Percentiles rank a stretch among this genome's conserved stretches.
Conservation (phyloP, 371 early-diverging fungal species). For the Saksenaea vasiformis region DNA sequence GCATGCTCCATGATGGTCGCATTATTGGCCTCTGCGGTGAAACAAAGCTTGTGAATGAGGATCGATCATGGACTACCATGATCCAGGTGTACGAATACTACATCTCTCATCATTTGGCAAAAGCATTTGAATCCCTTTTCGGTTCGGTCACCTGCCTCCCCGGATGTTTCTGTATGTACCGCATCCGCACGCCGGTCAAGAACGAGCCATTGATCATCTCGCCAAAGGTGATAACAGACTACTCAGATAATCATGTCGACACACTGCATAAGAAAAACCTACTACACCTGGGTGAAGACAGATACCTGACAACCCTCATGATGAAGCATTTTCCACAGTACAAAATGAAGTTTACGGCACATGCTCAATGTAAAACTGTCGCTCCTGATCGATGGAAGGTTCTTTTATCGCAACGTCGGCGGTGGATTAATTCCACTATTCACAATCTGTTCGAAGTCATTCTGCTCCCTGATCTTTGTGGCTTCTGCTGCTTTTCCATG, state of each 20-base stretch:
- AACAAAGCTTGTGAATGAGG: constrained; percentile 77
- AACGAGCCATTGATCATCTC: constrained; percentile 65
- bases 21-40: constrained; percentile 85
- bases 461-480: constrained; percentile 89
- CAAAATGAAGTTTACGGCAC: constrained; percentile 92
- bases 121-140: constrained; percentile 90
- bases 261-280: constrained; percentile 98
- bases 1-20: constrained; percentile 71
- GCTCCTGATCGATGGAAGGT: constrained; percentile 90
- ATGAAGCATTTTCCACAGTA: constrained; percentile 91
- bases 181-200: constrained; percentile 77
- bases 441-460: constrained; percentile 94
- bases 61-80: constrained; percentile 79
- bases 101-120: constrained; percentile 88
- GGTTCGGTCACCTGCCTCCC: constrained; percentile 94
- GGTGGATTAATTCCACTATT: constrained; percentile 98
- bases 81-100: constrained; percentile 96
- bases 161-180: constrained; percentile 94
- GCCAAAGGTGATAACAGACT: constrained; percentile 75
- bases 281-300: constrained; percentile 94
- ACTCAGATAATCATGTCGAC: constrained; percentile 90
- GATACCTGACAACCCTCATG: constrained; percentile 96
- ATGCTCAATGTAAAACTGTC: constrained; percentile 89
- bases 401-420: constrained; percentile 90
- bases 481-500: constrained; percentile 97